Evolutionary conservation across 345 rosid genomes (phyloP).

Genomic region (Barbarea vulgaris): DNA sequence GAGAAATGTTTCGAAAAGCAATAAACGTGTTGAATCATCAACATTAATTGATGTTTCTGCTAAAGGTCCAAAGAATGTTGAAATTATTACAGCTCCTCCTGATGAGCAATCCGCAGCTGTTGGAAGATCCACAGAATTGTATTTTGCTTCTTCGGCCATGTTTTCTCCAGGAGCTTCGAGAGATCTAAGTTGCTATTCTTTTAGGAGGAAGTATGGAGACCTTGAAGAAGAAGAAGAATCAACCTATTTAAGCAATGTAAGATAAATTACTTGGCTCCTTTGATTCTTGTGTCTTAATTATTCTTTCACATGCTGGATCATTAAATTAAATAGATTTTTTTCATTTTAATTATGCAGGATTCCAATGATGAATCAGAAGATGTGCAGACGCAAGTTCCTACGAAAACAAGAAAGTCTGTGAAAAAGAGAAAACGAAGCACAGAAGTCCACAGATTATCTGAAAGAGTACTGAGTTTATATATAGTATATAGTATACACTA

Average conservation of each 20-base stretch:
- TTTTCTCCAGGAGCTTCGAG: slow-evolving; percentile 28
- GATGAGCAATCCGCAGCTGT: slow-evolving; percentile 64
- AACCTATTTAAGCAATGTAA: slow-evolving; percentile 33
- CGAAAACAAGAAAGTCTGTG: slow-evolving; percentile 28
- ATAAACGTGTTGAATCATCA: slow-evolving; percentile 18
- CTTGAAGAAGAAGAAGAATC: slow-evolving; percentile 37
- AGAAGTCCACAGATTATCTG: slow-evolving; percentile 42
- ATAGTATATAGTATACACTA: neutral
- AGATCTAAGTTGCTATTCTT: slow-evolving; percentile 20
- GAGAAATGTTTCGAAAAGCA: neutral
- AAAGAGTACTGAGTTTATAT: slow-evolving; percentile 33
- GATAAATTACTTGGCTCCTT: neutral
- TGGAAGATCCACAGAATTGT: slow-evolving; percentile 32
- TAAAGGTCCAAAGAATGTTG: slow-evolving; percentile 6
- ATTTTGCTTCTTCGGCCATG: slow-evolving; percentile 30
- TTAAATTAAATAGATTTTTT: neutral
- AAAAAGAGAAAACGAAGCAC: slow-evolving; percentile 45
- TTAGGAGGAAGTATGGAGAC: slow-evolving; percentile 26
- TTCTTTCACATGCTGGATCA: slow-evolving; percentile 10
- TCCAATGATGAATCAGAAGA: slow-evolving; percentile 33
- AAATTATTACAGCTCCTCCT: slow-evolving; percentile 38
- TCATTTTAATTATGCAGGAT: slow-evolving; percentile 13
- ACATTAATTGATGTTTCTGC: slow-evolving; percentile 14
- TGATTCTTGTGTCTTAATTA: slow-evolving; percentile 1
- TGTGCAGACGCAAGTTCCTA: slow-evolving; percentile 31